Percentiles rank a stretch among this genome's conserved stretches.
phyloP scores from a whole-genome alignment of 441 rosid genomes.

The Bocquillonia castaneifolia region DNA sequence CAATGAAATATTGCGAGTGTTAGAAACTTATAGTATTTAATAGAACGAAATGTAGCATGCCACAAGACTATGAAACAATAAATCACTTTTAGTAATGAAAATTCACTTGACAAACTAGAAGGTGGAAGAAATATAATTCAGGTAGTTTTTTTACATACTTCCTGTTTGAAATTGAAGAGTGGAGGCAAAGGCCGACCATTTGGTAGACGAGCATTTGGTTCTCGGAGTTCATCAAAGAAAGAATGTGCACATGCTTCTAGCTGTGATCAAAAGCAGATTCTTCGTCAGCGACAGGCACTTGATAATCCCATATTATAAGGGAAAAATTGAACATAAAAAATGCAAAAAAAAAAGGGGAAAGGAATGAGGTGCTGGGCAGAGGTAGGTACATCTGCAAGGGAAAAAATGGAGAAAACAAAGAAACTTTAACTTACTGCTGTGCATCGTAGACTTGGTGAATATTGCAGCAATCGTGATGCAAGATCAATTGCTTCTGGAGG shows the following conservation, averaged over 20 bases:
- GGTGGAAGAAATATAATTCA: background rate
- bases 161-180: slow-evolving; percentile 54
- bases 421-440: slow-evolving; percentile 55
- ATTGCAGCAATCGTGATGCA: slow-evolving; percentile 89
- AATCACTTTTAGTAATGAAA: background rate
- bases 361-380: no score
- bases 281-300: background rate
- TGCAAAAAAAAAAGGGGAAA: no score
- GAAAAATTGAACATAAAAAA: background rate
- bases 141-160: slow-evolving; percentile 35
- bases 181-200: slow-evolving; percentile 45
- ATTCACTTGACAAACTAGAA: background rate
- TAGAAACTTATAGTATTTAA: no score
- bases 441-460: slow-evolving; percentile 84
- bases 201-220: slow-evolving; percentile 41
- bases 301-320: background rate
- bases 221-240: slow-evolving; percentile 45
- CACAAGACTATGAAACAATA: background rate
- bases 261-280: slow-evolving; percentile 20
- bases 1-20: no score
- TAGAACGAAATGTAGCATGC: background rate
- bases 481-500: slow-evolving; percentile 97
- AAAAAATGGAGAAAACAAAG: background rate
- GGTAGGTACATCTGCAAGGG: no score
- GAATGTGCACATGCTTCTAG: slow-evolving; percentile 46